A percentile compares a stretch with the other conserved stretches of the same genome.
Conservation (phyloP, 1,284 basidiomycete genomes). For the Ustilago trichophora region DNA sequence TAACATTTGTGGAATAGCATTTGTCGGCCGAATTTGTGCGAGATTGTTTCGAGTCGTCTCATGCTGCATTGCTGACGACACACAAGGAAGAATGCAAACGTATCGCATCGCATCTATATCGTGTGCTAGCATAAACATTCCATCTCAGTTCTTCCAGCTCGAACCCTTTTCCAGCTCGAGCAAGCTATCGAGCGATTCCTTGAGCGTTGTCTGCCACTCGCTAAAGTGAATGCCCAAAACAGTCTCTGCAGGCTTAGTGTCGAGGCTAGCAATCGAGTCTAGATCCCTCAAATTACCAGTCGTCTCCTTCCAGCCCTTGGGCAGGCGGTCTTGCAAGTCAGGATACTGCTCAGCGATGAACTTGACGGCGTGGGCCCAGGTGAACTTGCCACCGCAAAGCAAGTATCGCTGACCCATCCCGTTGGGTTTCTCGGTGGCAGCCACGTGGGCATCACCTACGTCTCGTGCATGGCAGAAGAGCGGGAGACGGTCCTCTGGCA, state of each 20-base stretch:
- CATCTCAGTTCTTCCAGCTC: constrained; percentile 43
- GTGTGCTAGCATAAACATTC: no score
- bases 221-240: constrained; percentile 43
- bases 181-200: constrained; percentile 52
- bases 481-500: constrained; percentile 65
- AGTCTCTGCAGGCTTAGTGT: constrained; percentile 45
- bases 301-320: constrained; percentile 55
- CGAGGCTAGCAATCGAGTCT: constrained; percentile 35
- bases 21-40: no score
- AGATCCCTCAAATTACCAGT: constrained; percentile 12
- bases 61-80: no score
- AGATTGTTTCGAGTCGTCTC: no score
- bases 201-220: constrained; percentile 56
- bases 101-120: no score
- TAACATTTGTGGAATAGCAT: no score
- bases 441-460: constrained; percentile 62
- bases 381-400: constrained; percentile 53
- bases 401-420: constrained; percentile 52
- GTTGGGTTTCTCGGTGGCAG: constrained; percentile 38
- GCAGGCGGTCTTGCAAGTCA: constrained; percentile 44
- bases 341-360: constrained; percentile 46
- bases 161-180: constrained; percentile 45
- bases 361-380: constrained; percentile 51
- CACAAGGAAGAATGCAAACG: no score
- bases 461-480: constrained; percentile 63